Percentiles rank a stretch among this genome's conserved stretches.
Evolutionary conservation across 495 filamentous ascomycete species (phyloP).

Genomic region (Wilcoxina mikolae): DNA sequence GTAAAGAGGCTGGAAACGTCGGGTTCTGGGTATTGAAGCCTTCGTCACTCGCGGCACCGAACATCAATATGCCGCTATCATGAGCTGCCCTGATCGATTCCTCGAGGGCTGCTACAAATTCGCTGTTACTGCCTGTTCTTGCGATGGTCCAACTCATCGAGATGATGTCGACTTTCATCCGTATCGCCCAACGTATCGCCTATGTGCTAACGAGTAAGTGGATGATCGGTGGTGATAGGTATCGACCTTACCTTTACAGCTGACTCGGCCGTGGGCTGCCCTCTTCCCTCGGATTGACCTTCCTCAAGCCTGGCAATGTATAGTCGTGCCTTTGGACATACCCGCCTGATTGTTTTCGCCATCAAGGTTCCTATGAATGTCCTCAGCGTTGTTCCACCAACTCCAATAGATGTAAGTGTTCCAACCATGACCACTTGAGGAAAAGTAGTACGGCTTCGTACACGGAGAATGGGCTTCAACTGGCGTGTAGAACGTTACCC

Average conservation of each 20-base stretch:
- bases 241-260: background rate
- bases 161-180: constrained; percentile 26
- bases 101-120: constrained; percentile 10
- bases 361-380: too few relatives aligned
- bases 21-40: constrained; percentile 8
- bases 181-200: constrained; percentile 24
- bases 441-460: background rate
- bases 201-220: background rate
- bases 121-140: background rate
- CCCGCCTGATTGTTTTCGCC: background rate
- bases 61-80: constrained; percentile 23
- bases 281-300: background rate
- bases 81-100: constrained; percentile 14
- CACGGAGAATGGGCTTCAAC: background rate
- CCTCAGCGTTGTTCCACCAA: too few relatives aligned
- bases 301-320: background rate
- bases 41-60: constrained; percentile 23
- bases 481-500: background rate
- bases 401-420: too few relatives aligned
- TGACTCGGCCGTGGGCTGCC: background rate
- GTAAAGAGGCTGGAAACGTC: background rate
- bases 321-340: background rate
- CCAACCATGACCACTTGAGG: background rate
- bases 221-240: background rate
- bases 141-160: constrained; percentile 29